Evolutionary conservation across 345 rosid species (phyloP).

Genomic region (Salix koriyanagi): DNA sequence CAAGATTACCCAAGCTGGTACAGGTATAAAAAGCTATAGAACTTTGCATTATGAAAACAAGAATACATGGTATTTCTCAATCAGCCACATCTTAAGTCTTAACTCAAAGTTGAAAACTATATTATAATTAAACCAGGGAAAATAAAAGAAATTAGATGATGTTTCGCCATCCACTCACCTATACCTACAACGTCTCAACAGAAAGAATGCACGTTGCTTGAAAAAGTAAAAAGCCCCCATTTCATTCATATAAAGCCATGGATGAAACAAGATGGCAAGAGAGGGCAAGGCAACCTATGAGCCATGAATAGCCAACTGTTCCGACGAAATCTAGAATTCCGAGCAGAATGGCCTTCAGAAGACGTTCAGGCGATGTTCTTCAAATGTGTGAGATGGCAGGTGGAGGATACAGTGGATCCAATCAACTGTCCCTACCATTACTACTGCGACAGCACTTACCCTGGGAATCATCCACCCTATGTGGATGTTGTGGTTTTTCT

Average conservation of each 20-base stretch:
- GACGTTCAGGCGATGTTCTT: constrained; percentile 45
- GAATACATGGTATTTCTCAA: neutral
- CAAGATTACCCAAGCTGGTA: no score
- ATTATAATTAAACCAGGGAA: neutral
- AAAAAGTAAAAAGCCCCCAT: constrained; percentile 4
- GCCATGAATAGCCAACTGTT: constrained; percentile 27
- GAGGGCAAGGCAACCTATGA: neutral
- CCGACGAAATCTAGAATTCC: constrained; percentile 14
- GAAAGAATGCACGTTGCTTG: constrained; percentile 27
- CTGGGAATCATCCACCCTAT: constrained; percentile 46
- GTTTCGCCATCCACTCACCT: constrained; percentile 56
- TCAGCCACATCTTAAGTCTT: neutral
- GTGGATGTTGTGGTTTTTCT: constrained; percentile 46
- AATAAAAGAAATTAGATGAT: constrained; percentile 26
- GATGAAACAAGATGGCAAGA: constrained; percentile 3
- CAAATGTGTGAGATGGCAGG: constrained; percentile 78
- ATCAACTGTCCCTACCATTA: constrained; percentile 72
- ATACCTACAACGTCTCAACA: constrained; percentile 42
- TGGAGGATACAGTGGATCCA: constrained; percentile 80
- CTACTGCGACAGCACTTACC: constrained; percentile 63
- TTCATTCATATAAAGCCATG: neutral
- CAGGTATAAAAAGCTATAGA: neutral
- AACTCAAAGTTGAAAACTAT: neutral
- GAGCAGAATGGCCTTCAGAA: constrained; percentile 37
- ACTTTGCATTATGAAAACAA: neutral